phyloP scores from a whole-genome alignment of 2,329 filamentous ascomycete genomes.

The Camillea tinctor region DNA sequence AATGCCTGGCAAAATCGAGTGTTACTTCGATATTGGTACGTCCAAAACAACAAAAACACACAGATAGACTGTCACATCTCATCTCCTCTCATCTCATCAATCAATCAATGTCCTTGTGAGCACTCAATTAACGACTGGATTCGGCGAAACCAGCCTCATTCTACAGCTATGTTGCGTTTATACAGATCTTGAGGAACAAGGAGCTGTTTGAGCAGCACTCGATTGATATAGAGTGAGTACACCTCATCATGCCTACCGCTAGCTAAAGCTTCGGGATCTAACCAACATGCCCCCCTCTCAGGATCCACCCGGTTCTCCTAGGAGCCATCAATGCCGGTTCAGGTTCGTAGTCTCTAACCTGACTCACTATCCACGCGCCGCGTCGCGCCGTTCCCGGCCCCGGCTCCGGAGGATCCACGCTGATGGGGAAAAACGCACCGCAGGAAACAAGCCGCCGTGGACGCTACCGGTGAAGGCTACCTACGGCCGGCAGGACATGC shows the following conservation, averaged over 20 bases:
- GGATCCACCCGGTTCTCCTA: constrained; percentile 71
- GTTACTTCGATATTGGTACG: constrained; percentile 66
- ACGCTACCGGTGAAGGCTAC: constrained; percentile 63
- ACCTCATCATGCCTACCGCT: background rate
- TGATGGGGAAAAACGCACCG: background rate
- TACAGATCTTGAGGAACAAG: constrained; percentile 57
- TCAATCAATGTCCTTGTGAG: background rate
- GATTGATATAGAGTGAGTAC: constrained; percentile 64
- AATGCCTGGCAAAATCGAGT: constrained; percentile 64
- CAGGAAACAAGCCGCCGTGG: constrained; percentile 76
- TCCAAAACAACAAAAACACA: constrained; percentile 1
- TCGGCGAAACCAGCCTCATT: constrained; percentile 55
- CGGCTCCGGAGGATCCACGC: too few relatives aligned
- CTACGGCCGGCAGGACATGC: constrained; percentile 48
- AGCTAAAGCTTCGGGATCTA: background rate
- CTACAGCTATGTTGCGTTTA: constrained; percentile 57
- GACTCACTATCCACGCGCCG: background rate
- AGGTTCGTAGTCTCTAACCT: constrained; percentile 39
- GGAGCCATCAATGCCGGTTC: constrained; percentile 62
- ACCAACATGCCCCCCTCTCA: constrained; percentile 33
- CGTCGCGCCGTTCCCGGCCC: background rate
- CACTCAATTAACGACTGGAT: constrained; percentile 1
- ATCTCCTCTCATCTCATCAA: too few relatives aligned
- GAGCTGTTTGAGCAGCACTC: constrained; percentile 54
- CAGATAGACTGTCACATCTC: too few relatives aligned